Base-by-base conservation (phyloP, 1,284 basidiomycete genomes). In the Ustilago trichophora region DNA sequence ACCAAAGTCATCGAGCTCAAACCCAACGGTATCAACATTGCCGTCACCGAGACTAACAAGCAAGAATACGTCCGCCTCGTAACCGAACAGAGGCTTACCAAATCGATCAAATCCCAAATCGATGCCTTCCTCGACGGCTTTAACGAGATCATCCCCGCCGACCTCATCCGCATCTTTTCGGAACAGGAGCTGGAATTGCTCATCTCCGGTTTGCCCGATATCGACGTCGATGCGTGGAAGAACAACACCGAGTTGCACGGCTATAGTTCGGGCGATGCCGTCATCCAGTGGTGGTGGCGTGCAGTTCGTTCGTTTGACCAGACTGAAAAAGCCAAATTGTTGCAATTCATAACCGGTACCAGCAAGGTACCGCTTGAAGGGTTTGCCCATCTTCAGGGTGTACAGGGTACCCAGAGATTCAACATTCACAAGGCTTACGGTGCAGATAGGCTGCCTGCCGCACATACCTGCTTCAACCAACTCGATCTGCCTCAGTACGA, bases 261-360 rank as follows among this genome's bases (percentile, higher is more conserved):
- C 38, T 92, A 91, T 80, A 70, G 25, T 29, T 56, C 80, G n/a
- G 82, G 82, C 12, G 95, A 98, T 82, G 91, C 94, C 3, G 92
- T 95, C 76, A 91, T 98, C 59, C 89, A 92, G 27, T 98, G 95
- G 94, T 98, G 93, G 90, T 99, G 96, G 96, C 88, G 96, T 71
- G 94, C 95, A 2, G 87, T 98, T 44, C 93, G 98, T 82, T 94
- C 92, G 12, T 98, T 98, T 85, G 94, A 92, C 74, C 91, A 95
- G 46, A 94, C 97, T 75, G 93, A 98, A 83, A 87, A 93, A 56
- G 93, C 94, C 16, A 95, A 97, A 81, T 73, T 84, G 4, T 62
- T 84, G 3, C 96, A 96, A 84, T 99, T 99, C 83, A 94, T 94
- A 29, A 97, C 96, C 2, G 93, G 84, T 6, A 82, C 93, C 1